Conservation (phyloP, 2,329 filamentous ascomycete genomes). For the Gyromitra esculenta region DNA sequence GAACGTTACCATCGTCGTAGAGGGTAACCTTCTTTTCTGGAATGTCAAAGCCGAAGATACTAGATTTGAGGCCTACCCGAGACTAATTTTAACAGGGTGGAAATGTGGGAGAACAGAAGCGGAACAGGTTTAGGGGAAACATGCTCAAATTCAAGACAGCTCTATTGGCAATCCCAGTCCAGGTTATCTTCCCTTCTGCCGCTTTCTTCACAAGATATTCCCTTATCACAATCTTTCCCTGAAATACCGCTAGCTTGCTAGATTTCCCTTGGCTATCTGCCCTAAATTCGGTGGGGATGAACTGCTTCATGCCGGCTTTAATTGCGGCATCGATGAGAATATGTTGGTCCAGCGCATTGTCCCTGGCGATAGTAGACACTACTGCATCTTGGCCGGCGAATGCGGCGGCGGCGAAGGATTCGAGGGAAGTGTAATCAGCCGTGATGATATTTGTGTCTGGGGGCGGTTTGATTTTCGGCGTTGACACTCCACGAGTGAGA, state of each 20-base stretch:
- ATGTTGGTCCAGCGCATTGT: conserved; percentile 62
- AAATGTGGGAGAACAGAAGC: too few species aligned
- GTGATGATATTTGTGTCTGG: conserved; percentile 62
- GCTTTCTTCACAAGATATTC: conserved; percentile 62
- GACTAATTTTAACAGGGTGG: too few species aligned
- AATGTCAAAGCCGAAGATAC: conserved; percentile 63
- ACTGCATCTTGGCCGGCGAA: conserved; percentile 69
- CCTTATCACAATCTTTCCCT: conserved; percentile 63
- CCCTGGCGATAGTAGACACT: conserved; percentile 62
- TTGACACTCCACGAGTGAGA: conserved; percentile 66
- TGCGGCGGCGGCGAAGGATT: conserved; percentile 65
- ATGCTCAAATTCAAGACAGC: conserved; percentile 70
- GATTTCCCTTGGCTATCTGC: conserved; percentile 60
- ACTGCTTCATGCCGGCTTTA: conserved; percentile 69
- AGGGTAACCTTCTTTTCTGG: conserved; percentile 62
- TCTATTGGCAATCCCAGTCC: conserved; percentile 67
- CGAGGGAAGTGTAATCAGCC: conserved; percentile 65
- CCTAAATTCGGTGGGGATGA: conserved; percentile 70
- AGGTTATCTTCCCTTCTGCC: conserved; percentile 63
- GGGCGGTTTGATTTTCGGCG: conserved; percentile 59
- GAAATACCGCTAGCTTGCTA: conserved; percentile 65
- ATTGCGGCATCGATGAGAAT: conserved; percentile 70
- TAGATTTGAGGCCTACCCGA: conserved; percentile 57
- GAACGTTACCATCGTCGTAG: conserved; percentile 65
- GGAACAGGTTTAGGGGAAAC: neutral